phyloP scores from a whole-genome alignment of 2,329 filamentous ascomycete genomes.

The Diplodia mutila region DNA sequence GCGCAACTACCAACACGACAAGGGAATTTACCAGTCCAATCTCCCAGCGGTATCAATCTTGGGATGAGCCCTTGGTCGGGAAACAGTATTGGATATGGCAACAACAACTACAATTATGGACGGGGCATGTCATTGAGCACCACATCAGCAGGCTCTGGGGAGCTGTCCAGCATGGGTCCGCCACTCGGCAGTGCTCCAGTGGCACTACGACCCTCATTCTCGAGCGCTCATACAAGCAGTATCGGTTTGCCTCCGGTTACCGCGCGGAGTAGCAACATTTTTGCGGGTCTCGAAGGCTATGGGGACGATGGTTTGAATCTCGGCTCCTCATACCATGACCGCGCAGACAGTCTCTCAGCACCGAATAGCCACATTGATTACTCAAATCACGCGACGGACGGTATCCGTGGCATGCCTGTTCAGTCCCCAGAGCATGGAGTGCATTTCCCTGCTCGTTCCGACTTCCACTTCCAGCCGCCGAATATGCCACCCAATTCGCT shows the following conservation, averaged over 20 bases:
- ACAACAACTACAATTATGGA: conserved; percentile 1
- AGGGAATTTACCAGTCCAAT: conserved; percentile 3
- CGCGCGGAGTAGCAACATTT: neutral
- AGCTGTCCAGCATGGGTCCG: conserved; percentile 3
- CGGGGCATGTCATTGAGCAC: neutral
- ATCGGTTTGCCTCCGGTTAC: neutral
- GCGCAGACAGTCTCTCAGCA: neutral
- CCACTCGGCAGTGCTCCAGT: neutral
- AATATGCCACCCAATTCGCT: neutral
- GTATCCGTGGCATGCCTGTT: conserved; percentile 4
- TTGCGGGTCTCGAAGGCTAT: neutral
- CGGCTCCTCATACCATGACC: neutral
- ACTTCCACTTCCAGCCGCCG: neutral
- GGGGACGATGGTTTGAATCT: neutral
- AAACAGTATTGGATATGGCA: neutral
- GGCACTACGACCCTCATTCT: neutral
- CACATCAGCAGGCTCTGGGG: neutral
- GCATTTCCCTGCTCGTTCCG: neutral
- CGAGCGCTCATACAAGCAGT: conserved; percentile 1
- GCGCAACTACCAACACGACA: conserved; percentile 2
- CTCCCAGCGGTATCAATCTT: neutral
- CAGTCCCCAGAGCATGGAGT: conserved; percentile 2
- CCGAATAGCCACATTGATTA: neutral
- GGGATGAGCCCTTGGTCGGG: neutral
- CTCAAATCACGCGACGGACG: neutral